Evolutionary conservation across 2,329 filamentous ascomycete species (phyloP).

Genomic region (Neopestalotiopsis sp.): DNA sequence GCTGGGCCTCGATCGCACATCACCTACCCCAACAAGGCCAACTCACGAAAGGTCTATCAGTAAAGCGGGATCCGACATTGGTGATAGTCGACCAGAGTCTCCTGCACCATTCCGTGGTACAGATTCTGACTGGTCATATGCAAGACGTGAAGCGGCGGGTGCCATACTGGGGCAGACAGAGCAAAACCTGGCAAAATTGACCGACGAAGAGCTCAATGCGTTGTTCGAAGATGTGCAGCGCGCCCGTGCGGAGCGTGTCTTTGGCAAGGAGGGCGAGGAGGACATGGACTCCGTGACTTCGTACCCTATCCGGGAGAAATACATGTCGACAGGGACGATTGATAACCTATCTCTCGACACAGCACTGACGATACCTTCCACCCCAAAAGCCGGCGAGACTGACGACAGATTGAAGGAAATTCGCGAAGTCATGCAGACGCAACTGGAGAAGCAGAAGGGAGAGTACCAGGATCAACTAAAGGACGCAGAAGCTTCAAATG

Average conservation of each 20-base stretch:
- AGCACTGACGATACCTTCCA: constrained; percentile 90
- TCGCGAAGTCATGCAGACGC: constrained; percentile 81
- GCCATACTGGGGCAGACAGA: constrained; percentile 83
- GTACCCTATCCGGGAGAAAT: constrained; percentile 89
- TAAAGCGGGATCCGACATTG: constrained; percentile 77
- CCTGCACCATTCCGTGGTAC: constrained; percentile 74
- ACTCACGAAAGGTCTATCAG: constrained; percentile 83
- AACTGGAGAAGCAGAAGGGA: constrained; percentile 83
- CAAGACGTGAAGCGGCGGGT: constrained; percentile 88
- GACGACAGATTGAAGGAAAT: constrained; percentile 77
- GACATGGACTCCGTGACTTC: constrained; percentile 90
- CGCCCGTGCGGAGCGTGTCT: constrained; percentile 77
- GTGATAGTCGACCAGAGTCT: constrained; percentile 79
- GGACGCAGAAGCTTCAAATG: constrained; percentile 72
- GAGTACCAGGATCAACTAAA: constrained; percentile 81
- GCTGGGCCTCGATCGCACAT: constrained; percentile 59
- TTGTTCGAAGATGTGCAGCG: constrained; percentile 94
- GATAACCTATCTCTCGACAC: constrained; percentile 98
- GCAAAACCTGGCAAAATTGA: constrained; percentile 87
- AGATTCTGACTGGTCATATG: constrained; percentile 95
- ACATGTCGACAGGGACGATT: constrained; percentile 90
- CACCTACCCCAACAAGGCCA: constrained; percentile 65
- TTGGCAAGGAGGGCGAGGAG: constrained; percentile 78
- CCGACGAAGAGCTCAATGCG: constrained; percentile 91
- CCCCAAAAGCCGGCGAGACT: constrained; percentile 77